Evolutionary conservation across 306 rosid genomes (phyloP), one percentile per base, ranked within the genome.

Genomic region (Begonia peltatifolia): DNA sequence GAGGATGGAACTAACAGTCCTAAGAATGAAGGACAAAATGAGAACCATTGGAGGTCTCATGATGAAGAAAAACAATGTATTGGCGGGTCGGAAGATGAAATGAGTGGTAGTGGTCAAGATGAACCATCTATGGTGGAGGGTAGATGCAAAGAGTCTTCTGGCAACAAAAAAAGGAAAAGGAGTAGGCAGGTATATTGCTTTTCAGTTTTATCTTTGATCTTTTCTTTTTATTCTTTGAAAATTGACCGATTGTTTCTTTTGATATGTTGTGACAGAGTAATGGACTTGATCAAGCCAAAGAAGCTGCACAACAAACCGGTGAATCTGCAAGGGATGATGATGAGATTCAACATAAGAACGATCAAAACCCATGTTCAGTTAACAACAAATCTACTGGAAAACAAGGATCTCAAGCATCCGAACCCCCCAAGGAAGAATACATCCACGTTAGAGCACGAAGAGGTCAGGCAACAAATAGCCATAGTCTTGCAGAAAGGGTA

Each of bases 391-490:
- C 66, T 53, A 62, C 63, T 11, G 92, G 74, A 57, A 90, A 80
- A 77, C 84, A 74, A 50, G 92, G 81, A 25, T 74, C 94, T 61
- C 94, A 81, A 70, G 67, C 81, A 36, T 83, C 86, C 38, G 94
- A 81, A 75, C 81, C 61, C 16, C 65, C 82, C 9, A 92, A 86
- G 71, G 96, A 90, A 64, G 97, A 83, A 18, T 90, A 85, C 66
- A 85, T 85, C 64, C 97, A 90, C 58, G 82, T 90, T 54, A 67
- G 95, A 72, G 95, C 97, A 58, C 85, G 97, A 52, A 72, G 97
- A 57, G 97, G 97, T 72, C 95, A 90, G 69, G 97, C 97, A 56
- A 90, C 97, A 53, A 90, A 85, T 74, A 90, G 97, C 73, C 97
- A 90, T 54, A 89, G 95, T 69, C 97, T 89, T 67, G 97, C 97